Base-by-base conservation (phyloP, 495 filamentous ascomycete species). In the Annulohypoxylon stygium region DNA sequence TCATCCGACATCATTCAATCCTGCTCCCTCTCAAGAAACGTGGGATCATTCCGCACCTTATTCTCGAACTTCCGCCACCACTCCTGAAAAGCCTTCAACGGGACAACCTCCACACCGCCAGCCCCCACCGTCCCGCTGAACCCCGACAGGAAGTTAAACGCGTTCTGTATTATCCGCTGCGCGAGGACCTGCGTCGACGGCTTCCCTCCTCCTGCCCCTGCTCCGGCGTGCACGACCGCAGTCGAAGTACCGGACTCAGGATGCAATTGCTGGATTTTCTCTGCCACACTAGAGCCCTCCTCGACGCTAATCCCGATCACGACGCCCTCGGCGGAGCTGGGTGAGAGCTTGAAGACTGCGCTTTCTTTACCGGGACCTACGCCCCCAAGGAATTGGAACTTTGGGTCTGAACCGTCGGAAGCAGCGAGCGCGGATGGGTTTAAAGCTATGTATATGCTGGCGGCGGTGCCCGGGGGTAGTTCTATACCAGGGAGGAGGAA, bases 11-110 rank as follows among this genome's bases (percentile, higher is more conserved):
- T 7, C 4, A 12, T 37, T 86, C 78, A 86, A 58, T 86, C 85
- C 48, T 89, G 91, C 70, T 91, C 92, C 76, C 93, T 88, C 79
- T 98, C 95, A 73, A 99, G 83, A 81, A 98, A 98, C 7, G 88
- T 83, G 2, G 97, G 97, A 84, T 99, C 96, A 64, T 87, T 83
- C 78, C 94, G 90, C 33, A 98, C 86, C 81, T 89, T 91, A 43
- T 88, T 88, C 88, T 99, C 96, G 84, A 99, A 99, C 81, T 97
- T 98, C 58, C 82, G 85, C 96, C 96, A 99, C 96, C 97, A 99
- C 61, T 97, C 94, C 78, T 92, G 90, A 80, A 99, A 98, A 11
- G 90, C 92, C 82, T 91, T 93, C 62, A 99, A 78, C 37, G 97
- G 93, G 23, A 99, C 92, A 11, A 97, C 90, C 78, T 98, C 95